A percentile compares a stretch with the other conserved stretches of the same genome.
Conservation (phyloP, 2,329 filamentous ascomycete species). For the Fusarium sp. region DNA sequence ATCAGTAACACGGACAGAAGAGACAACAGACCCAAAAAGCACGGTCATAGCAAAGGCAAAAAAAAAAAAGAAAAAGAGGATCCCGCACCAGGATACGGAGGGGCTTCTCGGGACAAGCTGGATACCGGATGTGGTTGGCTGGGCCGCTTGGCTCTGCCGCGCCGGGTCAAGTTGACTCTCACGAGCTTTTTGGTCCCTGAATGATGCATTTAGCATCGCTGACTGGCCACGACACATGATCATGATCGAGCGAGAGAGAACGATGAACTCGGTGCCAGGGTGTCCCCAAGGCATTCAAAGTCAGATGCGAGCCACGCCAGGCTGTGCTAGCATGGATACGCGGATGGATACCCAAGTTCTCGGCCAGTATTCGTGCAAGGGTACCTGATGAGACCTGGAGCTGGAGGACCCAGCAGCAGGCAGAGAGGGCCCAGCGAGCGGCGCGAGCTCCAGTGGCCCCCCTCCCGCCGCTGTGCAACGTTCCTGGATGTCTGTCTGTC, state of each 20-base stretch:
- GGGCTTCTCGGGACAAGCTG: constrained; percentile 12
- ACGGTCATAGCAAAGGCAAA: constrained; percentile 15
- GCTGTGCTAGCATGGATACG: constrained; percentile 20
- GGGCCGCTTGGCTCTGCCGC: constrained; percentile 12
- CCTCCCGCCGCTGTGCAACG: constrained; percentile 28
- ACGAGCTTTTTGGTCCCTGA: constrained; percentile 27
- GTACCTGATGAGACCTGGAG: constrained; percentile 8
- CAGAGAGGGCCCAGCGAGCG: background rate
- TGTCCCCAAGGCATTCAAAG: constrained; percentile 8
- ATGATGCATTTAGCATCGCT: constrained; percentile 1
- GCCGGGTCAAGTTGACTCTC: constrained; percentile 5
- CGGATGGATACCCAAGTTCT: constrained; percentile 26
- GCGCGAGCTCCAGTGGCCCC: constrained; percentile 11
- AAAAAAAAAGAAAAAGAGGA: constrained; percentile 17
- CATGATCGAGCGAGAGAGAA: background rate
- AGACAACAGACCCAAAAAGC: constrained; percentile 17
- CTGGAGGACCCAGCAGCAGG: constrained; percentile 10
- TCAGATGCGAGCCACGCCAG: background rate
- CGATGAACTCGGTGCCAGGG: background rate
- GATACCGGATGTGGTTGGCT: constrained; percentile 27
- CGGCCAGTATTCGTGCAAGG: constrained; percentile 25
- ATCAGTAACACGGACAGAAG: constrained; percentile 21
- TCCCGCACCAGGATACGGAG: constrained; percentile 27
- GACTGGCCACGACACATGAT: constrained; percentile 9
- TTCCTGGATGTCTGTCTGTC: constrained; percentile 24